phyloP scores from a whole-genome alignment of 352 stramenopile genomes.

The Globisporangium recalcitrans region DNA sequence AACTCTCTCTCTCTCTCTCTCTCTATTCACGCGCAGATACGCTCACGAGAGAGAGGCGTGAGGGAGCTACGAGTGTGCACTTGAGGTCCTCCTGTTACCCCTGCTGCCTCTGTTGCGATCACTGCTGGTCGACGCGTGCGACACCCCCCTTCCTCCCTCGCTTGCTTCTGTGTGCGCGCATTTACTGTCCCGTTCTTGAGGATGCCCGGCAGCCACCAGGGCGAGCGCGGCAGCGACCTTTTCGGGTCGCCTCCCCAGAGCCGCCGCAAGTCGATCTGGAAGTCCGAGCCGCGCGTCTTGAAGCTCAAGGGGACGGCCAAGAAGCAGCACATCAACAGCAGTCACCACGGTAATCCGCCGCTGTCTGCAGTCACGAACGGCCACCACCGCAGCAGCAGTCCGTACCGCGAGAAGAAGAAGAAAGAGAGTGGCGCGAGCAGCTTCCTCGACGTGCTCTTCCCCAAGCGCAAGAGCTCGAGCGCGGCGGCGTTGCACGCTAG shows the following conservation, averaged over 20 bases:
- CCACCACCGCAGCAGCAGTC: slow-evolving; percentile 9
- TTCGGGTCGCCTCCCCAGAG: slow-evolving; percentile 3
- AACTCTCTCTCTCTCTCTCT: too few relatives aligned
- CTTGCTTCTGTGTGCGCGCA: not conserved
- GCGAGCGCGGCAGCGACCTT: slow-evolving; percentile 10
- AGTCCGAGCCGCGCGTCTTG: slow-evolving; percentile 9
- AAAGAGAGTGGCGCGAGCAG: slow-evolving; percentile 10
- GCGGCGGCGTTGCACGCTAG: not conserved
- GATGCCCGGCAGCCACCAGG: slow-evolving; percentile 17
- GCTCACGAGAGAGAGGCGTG: not conserved
- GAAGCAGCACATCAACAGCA: not conserved
- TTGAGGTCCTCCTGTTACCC: not conserved
- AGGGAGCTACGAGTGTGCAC: not conserved
- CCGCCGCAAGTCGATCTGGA: slow-evolving; percentile 20
- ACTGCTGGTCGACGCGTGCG: not conserved
- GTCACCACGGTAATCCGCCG: not conserved
- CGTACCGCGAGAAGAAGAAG: slow-evolving; percentile 12
- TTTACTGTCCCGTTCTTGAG: not conserved
- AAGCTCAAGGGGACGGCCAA: slow-evolving; percentile 6
- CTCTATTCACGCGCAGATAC: not conserved
- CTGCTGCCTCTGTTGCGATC: not conserved
- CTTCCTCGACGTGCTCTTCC: slow-evolving; percentile 16
- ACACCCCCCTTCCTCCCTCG: not conserved
- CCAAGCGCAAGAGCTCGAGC: slow-evolving; percentile 13
- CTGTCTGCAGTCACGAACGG: not conserved